Evolutionary conservation across 352 stramenopile genomes (phyloP).

Genomic region (Globisporangium abappressorium): DNA sequence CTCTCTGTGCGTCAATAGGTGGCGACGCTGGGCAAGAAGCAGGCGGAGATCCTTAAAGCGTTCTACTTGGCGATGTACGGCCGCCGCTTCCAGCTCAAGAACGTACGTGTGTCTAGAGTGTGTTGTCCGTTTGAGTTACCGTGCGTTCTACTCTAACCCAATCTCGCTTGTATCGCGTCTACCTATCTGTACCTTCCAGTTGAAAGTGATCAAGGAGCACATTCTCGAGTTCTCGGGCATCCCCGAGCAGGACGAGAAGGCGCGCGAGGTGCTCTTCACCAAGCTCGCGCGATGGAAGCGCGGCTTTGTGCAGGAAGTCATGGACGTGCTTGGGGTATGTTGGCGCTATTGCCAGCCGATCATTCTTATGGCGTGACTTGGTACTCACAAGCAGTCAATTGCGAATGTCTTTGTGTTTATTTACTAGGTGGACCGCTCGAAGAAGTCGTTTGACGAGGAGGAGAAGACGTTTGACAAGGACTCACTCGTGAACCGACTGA

Average conservation of each 20-base stretch:
- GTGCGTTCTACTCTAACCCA: background rate
- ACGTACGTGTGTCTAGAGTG: slow-evolving; percentile 34
- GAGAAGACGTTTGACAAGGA: slow-evolving; percentile 62
- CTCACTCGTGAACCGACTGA: slow-evolving; percentile 54
- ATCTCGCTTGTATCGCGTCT: background rate
- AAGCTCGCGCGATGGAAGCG: slow-evolving; percentile 74
- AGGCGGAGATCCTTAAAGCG: slow-evolving; percentile 67
- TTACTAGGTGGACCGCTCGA: slow-evolving; percentile 72
- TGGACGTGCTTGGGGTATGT: slow-evolving; percentile 72
- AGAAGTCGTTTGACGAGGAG: slow-evolving; percentile 80
- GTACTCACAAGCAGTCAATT: background rate
- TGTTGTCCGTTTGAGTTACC: background rate
- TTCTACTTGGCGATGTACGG: slow-evolving; percentile 82
- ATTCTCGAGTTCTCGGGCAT: slow-evolving; percentile 77
- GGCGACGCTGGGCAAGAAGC: slow-evolving; percentile 64
- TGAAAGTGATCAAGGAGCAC: slow-evolving; percentile 80
- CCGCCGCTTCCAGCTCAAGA: slow-evolving; percentile 76
- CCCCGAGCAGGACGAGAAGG: slow-evolving; percentile 61
- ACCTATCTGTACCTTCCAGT: slow-evolving; percentile 21
- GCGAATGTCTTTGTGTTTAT: background rate
- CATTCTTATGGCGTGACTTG: background rate
- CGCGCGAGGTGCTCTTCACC: slow-evolving; percentile 46
- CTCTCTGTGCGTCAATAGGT: slow-evolving; percentile 28
- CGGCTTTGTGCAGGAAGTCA: slow-evolving; percentile 68
- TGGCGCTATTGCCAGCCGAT: background rate